phyloP scores from a whole-genome alignment of 2,329 filamentous ascomycete species.

The Monilinia fructigena region DNA sequence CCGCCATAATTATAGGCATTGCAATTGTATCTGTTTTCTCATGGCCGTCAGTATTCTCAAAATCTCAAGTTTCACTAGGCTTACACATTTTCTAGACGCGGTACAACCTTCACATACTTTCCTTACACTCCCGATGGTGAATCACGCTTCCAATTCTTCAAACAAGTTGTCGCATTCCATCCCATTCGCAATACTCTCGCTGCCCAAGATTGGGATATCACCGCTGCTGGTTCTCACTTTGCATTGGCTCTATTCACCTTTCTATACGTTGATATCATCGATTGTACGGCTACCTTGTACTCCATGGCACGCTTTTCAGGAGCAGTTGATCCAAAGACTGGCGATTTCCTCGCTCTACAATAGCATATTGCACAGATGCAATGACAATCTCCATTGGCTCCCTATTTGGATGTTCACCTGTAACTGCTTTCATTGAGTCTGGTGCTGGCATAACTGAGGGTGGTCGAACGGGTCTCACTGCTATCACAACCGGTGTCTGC shows the following conservation, averaged over 20 bases:
- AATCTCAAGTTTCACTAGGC: neutral
- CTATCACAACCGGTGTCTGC: conserved; percentile 66
- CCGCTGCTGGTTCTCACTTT: conserved; percentile 55
- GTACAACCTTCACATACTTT: conserved; percentile 71
- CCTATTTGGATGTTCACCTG: conserved; percentile 67
- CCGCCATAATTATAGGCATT: conserved; percentile 72
- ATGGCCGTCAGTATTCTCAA: conserved; percentile 59
- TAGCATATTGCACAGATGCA: conserved; percentile 74
- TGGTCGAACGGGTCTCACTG: conserved; percentile 69
- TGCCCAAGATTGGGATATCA: conserved; percentile 65
- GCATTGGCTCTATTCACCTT: conserved; percentile 73
- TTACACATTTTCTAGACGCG: conserved; percentile 47
- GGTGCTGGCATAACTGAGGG: conserved; percentile 75
- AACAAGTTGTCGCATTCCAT: conserved; percentile 68
- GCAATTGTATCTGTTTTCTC: conserved; percentile 69
- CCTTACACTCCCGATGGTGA: conserved; percentile 64
- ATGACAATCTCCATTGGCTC: conserved; percentile 69
- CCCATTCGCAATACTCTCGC: conserved; percentile 63
- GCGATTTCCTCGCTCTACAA: conserved; percentile 80
- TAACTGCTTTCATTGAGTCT: conserved; percentile 74
- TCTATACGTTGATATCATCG: conserved; percentile 76
- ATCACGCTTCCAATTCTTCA: conserved; percentile 68
- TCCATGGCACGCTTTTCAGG: conserved; percentile 78
- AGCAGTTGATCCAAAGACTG: conserved; percentile 60
- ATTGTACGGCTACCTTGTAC: conserved; percentile 74